Percentiles rank a stretch among this genome's conserved stretches.
These are phyloP conservation scores for Trichosporon coremiiforme DNA, from an alignment of 1,284 basidiomycete species.

Conservation along the genomic window DNA sequence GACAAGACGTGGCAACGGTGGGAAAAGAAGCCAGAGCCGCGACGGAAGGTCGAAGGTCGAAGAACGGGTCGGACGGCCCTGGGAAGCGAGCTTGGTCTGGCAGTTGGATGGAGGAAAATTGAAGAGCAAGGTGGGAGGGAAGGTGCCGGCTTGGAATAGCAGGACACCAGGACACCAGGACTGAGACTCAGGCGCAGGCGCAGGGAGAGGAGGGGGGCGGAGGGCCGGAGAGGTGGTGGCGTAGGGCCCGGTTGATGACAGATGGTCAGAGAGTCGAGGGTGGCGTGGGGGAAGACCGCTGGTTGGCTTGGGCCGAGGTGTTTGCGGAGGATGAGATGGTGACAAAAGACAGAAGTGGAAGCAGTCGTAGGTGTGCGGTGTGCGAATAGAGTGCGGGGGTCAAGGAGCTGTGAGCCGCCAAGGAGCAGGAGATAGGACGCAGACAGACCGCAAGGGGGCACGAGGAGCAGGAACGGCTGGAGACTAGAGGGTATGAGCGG, in stretches of 20 bases:
- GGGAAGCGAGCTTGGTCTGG: neutral
- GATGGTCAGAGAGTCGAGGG: slow-evolving; percentile 1
- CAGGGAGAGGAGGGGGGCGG: neutral
- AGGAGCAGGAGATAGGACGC: neutral
- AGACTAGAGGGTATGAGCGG: neutral
- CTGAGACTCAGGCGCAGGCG: neutral
- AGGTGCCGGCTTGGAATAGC: too few relatives aligned
- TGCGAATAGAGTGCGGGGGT: neutral
- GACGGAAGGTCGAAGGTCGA: neutral
- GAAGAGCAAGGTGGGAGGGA: neutral
- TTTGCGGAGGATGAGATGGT: slow-evolving; percentile 7
- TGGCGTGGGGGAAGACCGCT: neutral
- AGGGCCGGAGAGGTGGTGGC: slow-evolving; percentile 7
- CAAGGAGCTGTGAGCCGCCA: neutral
- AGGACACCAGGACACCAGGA: neutral
- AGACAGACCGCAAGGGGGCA: neutral
- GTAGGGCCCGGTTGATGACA: slow-evolving; percentile 1
- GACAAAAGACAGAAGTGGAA: slow-evolving; percentile 15
- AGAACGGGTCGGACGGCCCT: neutral
- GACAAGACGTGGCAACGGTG: neutral
- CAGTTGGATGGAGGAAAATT: neutral
- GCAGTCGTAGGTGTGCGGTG: neutral
- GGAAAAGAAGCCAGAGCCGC: slow-evolving; percentile 9
- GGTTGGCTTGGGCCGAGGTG: neutral
- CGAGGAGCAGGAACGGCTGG: slow-evolving; percentile 5